Evolutionary conservation across 164 flowering plant species (phyloP), one percentile per base, ranked within the genome.

Genomic region (Stephania japonica): DNA sequence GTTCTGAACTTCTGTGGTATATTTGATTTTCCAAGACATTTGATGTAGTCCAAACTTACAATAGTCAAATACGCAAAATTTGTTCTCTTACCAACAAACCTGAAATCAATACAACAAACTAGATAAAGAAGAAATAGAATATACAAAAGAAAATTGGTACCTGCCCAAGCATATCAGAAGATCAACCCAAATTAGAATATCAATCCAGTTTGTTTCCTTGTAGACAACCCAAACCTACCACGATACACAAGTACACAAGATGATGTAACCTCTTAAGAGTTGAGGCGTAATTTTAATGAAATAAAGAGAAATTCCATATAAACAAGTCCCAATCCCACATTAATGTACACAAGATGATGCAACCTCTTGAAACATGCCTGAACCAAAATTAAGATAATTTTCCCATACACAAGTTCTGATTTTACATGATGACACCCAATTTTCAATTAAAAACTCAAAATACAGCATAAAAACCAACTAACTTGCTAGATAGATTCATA

Each of bases 91-190:
- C 6, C 61, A 53, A 19, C 61, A 53, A 53, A 12, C 14, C 61
- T 66, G 68, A 16, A 32, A 66, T 18, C 68, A 66, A 66, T 11
- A 26, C 8, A 32, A 32, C 38, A 32, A 32, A 27, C 3, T 56
- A 38, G 16, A 42, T 6, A 16, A 12, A 26, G 32, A 5, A 53
- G 18, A 26, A 75, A 50, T 4, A 24, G 24, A 59, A 47, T 72
- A 43, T 21, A 18, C 11, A 69, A 42, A 21, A 19, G 42, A 18
- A 13, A 32, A 64, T 41, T 0, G 25, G 25, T 81, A 90, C 97
- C 94, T 90, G 80, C 97, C 97, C 53, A 88, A 76, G 76, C 91
- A 85, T 42, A 86, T 76, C 2, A 90, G 84, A 21, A 89, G 78
- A 78, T 88, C 56, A 49, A 85, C 65, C 93, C 93, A 90, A 70